phyloP scores from a whole-genome alignment of 1,284 basidiomycete species.

The Fomitiporia mediterranea region DNA sequence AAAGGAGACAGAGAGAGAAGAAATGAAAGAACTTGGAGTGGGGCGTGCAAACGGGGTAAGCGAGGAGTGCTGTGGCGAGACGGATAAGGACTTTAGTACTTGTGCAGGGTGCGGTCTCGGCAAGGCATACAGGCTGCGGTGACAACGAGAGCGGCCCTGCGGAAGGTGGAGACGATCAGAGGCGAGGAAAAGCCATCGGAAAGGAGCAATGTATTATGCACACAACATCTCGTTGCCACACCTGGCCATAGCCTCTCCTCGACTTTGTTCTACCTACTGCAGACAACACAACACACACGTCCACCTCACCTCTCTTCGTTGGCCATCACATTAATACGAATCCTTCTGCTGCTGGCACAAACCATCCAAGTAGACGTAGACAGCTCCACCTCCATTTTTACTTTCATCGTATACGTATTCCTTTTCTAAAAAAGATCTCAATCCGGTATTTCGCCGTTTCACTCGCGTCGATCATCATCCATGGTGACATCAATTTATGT shows the following conservation, averaged over 20 bases:
- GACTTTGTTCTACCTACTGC: too few species aligned
- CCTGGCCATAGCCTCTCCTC: neutral
- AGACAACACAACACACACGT: too few species aligned
- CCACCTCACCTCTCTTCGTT: conserved; percentile 3
- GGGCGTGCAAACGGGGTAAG: neutral
- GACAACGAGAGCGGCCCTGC: neutral
- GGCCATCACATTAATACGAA: neutral
- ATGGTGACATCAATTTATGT: conserved; percentile 11
- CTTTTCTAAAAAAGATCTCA: neutral
- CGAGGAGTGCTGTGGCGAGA: neutral
- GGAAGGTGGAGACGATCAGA: conserved; percentile 8
- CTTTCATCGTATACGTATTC: neutral
- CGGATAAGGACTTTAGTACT: conserved; percentile 8
- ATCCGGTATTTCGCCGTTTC: neutral
- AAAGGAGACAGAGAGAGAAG: conserved; percentile 25
- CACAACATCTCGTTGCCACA: neutral
- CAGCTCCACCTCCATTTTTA: too few species aligned
- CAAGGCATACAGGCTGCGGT: neutral
- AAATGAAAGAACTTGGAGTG: too few species aligned
- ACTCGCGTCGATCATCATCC: neutral
- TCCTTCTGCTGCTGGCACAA: neutral
- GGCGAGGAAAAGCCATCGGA: neutral
- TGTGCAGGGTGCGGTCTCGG: neutral
- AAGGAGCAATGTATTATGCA: neutral
- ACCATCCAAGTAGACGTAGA: too few species aligned